Conservation (phyloP, 352 stramenopile species). For the Phytophthora nicotianae region DNA sequence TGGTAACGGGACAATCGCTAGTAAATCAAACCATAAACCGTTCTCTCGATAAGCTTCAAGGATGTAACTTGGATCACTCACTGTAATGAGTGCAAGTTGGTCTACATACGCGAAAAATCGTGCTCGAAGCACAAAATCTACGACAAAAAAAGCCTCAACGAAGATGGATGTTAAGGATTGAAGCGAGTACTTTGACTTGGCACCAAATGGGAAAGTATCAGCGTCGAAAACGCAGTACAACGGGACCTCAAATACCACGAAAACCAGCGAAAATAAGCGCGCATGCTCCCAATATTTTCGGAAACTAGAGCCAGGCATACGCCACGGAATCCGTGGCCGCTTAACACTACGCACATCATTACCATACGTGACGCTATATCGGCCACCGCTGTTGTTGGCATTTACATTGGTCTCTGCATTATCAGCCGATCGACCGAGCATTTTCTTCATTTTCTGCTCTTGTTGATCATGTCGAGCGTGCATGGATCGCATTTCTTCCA, state of each 20-base stretch:
- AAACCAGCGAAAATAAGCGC: slow-evolving; percentile 50
- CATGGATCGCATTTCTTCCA: slow-evolving; percentile 66
- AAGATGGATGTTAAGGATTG: slow-evolving; percentile 58
- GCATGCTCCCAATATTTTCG: slow-evolving; percentile 65
- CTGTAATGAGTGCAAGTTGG: slow-evolving; percentile 60
- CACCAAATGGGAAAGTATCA: slow-evolving; percentile 55
- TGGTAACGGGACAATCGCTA: slow-evolving; percentile 62
- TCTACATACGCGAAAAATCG: slow-evolving; percentile 77
- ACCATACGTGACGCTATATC: slow-evolving; percentile 15
- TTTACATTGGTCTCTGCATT: slow-evolving; percentile 2
- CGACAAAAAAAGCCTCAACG: slow-evolving; percentile 62
- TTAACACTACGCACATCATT: slow-evolving; percentile 1
- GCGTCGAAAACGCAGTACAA: slow-evolving; percentile 75
- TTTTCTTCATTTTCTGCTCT: slow-evolving; percentile 80
- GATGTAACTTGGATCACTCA: slow-evolving; percentile 70
- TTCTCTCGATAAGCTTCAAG: slow-evolving; percentile 66
- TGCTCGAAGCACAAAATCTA: slow-evolving; percentile 54
- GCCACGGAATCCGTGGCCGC: slow-evolving; percentile 40
- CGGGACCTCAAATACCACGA: slow-evolving; percentile 71
- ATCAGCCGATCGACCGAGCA: slow-evolving; percentile 54
- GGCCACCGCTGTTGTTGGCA: background rate
- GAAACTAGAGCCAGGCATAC: slow-evolving; percentile 59
- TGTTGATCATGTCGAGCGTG: slow-evolving; percentile 63
- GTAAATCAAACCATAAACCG: slow-evolving; percentile 55
- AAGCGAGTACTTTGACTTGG: slow-evolving; percentile 41